A percentile compares a stretch with the other conserved stretches of the same genome.
Conservation (phyloP, 2,329 filamentous ascomycete genomes). For the Didymellaceae sp. region DNA sequence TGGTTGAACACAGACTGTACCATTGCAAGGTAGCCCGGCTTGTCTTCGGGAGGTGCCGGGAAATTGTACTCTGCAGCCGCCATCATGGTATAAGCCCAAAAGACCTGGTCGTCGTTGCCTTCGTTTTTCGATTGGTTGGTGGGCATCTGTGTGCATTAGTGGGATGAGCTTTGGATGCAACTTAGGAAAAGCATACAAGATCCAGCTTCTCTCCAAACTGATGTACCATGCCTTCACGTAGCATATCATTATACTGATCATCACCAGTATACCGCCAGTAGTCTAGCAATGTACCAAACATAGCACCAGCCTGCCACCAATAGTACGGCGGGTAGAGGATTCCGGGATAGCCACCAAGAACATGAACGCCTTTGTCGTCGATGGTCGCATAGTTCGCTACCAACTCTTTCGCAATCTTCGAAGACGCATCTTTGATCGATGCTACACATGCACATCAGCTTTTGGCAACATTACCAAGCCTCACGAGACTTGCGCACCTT, state of each 20-base stretch:
- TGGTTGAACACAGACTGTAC: slow-evolving; percentile 51
- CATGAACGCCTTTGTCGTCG: slow-evolving; percentile 52
- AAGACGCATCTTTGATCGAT: slow-evolving; percentile 56
- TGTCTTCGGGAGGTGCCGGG: slow-evolving; percentile 47
- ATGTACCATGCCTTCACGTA: slow-evolving; percentile 56
- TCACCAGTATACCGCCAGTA: slow-evolving; percentile 88
- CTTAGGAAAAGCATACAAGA: slow-evolving; percentile 25
- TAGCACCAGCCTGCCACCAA: slow-evolving; percentile 77
- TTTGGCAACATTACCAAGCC: background rate
- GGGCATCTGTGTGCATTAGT: slow-evolving; percentile 35
- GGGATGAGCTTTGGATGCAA: background rate
- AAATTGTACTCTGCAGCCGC: slow-evolving; percentile 61
- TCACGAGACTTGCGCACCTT: slow-evolving; percentile 19
- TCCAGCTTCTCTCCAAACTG: slow-evolving; percentile 42
- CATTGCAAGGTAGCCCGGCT: slow-evolving; percentile 54
- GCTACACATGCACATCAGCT: slow-evolving; percentile 29
- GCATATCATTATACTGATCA: slow-evolving; percentile 71
- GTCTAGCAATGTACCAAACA: slow-evolving; percentile 74
- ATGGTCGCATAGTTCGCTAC: slow-evolving; percentile 61
- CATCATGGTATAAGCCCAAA: slow-evolving; percentile 65
- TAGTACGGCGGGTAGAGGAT: slow-evolving; percentile 59
- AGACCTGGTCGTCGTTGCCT: slow-evolving; percentile 65
- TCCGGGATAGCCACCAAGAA: slow-evolving; percentile 52
- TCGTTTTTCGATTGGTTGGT: slow-evolving; percentile 47
- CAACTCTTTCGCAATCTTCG: slow-evolving; percentile 55